Conservation (phyloP, 1,139 yeast genomes). For the Insectozyma bohioensis region DNA sequence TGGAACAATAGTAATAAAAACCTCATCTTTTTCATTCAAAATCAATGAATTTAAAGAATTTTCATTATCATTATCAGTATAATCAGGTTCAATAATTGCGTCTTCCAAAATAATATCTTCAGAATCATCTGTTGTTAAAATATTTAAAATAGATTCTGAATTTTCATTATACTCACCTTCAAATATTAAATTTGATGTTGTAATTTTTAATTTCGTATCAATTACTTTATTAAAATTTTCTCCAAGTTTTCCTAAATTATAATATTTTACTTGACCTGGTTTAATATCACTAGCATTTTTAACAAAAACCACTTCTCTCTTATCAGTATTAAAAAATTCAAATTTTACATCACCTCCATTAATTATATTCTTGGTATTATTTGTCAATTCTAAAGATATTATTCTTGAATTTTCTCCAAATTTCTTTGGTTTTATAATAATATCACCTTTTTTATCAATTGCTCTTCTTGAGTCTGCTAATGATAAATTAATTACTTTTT, state of each 20-base stretch:
- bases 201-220: conserved; percentile 23
- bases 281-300: conserved; percentile 29
- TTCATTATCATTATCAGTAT: conserved; percentile 8
- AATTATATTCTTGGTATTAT: conserved; percentile 24
- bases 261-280: conserved; percentile 30
- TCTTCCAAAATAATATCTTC: conserved; percentile 1
- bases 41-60: too few species aligned
- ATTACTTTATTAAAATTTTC: conserved; percentile 18
- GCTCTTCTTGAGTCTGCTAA: too few species aligned
- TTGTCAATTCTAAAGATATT: conserved; percentile 28
- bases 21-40: too few species aligned
- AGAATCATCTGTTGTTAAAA: conserved; percentile 2
- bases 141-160: conserved; percentile 12
- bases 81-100: neutral
- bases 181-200: conserved; percentile 21
- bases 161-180: conserved; percentile 23
- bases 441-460: too few species aligned
- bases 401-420: conserved; percentile 22
- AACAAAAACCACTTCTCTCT: conserved; percentile 21
- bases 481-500: too few species aligned
- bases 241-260: conserved; percentile 24
- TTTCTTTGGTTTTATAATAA: conserved; percentile 19
- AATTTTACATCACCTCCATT: conserved; percentile 32
- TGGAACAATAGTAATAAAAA: conserved; percentile 28
- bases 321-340: conserved; percentile 21